phyloP scores from a whole-genome alignment of 1,284 basidiomycete species.

The Trametes sp. region DNA sequence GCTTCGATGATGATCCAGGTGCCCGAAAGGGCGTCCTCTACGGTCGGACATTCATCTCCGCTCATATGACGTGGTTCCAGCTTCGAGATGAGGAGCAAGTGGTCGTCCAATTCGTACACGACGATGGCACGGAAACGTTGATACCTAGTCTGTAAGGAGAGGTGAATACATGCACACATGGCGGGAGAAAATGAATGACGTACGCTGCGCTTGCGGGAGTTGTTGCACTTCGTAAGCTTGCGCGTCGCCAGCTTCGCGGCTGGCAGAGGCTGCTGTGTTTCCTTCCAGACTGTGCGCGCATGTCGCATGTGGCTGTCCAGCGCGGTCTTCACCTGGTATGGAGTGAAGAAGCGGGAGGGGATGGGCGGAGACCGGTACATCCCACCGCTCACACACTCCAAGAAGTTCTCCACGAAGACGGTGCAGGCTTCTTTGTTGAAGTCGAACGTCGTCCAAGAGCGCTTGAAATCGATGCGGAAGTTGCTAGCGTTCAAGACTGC shows the following conservation, averaged over 20 bases:
- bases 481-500: not conserved
- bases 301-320: not conserved
- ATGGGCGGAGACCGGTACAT: not conserved
- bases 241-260: not conserved
- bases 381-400: not conserved
- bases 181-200: not conserved
- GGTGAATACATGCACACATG: not conserved
- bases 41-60: not conserved
- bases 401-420: not conserved
- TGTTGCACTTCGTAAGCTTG: not conserved
- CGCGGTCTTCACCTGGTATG: not conserved
- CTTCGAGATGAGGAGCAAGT: not conserved
- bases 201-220: not conserved
- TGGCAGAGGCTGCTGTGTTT: not conserved
- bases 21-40: not conserved
- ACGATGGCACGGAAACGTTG: not conserved
- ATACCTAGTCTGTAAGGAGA: not conserved
- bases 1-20: not conserved
- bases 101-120: not conserved
- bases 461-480: constrained; percentile 1
- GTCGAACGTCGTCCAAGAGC: not conserved
- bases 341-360: not conserved
- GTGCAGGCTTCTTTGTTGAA: not conserved
- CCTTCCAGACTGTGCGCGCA: not conserved
- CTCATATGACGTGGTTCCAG: not conserved